Evolutionary conservation across 805 yeast species (phyloP), one percentile per base, ranked within the genome.

Genomic region (Cyberlindnera subsufficiens): DNA sequence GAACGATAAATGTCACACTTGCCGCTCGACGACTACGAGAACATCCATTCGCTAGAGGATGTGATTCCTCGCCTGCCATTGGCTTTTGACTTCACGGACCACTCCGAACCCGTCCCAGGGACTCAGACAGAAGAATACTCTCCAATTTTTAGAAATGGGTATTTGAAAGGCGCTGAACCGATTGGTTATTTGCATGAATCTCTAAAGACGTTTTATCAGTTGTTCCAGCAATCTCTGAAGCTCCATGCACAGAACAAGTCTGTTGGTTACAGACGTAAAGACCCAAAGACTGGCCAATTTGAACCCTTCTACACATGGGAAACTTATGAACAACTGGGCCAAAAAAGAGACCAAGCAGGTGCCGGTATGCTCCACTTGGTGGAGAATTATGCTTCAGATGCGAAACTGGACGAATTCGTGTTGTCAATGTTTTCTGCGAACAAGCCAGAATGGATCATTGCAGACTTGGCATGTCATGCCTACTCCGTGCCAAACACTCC

Each of bases 401-500:
- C 58, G n/a, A 46, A 53, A n/a, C 34, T 49, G 0, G 57, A 61
- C 20, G 60, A 66, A 32, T 81, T 79, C 51, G 64, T 80, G 32
- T 71, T 81, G 37, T 67, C 83, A 1, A 53, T 82, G 16, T 75
- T 76, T 58, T 72, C 83, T 19, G 67, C 71, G 16, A 82, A 82
- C 57, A 67, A 78, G 38, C 67, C 74, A 8, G 86, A 84, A 61
- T 85, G 93, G 93, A 68, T 72, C 29, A 58, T 83, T 16, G 61
- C 84, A 25, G 93, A 85, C 62, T 60, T 83, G 53, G 89, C 88
- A 0, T 77, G 85, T 53, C 72, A 71, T 35, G 71, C 78, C 7
- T 81, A 76, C 64, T 72, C 72, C 59, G 71, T 68, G 33, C 59
- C 76, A n/a, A 69, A 71, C 45, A 77, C 80, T 10, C 73, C 80